These are phyloP conservation scores for Brasilioporus rufonigricans DNA, from an alignment of 768 basidiomycete genomes.

Conservation along the genomic window DNA sequence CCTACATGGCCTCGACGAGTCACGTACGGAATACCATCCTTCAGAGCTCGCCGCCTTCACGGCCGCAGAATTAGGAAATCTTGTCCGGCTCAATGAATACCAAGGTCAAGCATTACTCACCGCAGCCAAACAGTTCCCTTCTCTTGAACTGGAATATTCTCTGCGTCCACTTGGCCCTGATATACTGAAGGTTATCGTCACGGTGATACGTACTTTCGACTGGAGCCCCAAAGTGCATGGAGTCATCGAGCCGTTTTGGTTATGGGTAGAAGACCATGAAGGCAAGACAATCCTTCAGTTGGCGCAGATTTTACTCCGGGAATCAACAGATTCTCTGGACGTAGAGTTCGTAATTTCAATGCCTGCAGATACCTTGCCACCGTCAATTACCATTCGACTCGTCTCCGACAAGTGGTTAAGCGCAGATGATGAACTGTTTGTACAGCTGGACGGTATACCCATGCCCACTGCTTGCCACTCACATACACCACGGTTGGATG, in stretches of 20 bases:
- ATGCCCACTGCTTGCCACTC: constrained; percentile 68
- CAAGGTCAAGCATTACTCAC: constrained; percentile 78
- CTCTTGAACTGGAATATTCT: constrained; percentile 57
- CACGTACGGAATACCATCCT: constrained; percentile 79
- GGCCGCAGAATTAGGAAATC: constrained; percentile 67
- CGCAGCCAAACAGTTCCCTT: constrained; percentile 85
- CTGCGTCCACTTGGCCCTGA: constrained; percentile 84
- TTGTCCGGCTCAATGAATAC: constrained; percentile 81
- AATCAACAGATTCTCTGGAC: constrained; percentile 55
- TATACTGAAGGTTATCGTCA: constrained; percentile 72
- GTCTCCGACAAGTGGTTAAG: constrained; percentile 94
- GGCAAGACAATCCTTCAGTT: constrained; percentile 83
- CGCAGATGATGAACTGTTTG: constrained; percentile 69
- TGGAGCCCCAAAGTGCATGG: constrained; percentile 83
- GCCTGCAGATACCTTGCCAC: constrained; percentile 52
- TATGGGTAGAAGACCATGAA: constrained; percentile 91
- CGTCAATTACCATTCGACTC: constrained; percentile 69
- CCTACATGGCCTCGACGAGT: constrained; percentile 71
- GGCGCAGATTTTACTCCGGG: constrained; percentile 67
- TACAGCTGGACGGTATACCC: constrained; percentile 64
- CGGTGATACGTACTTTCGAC: constrained; percentile 63
- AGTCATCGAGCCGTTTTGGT: constrained; percentile 81
- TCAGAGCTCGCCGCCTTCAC: constrained; percentile 67
- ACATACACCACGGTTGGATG: constrained; percentile 62
- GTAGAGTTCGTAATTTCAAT: constrained; percentile 83